Percentiles rank a stretch among this genome's conserved stretches.
These are phyloP conservation scores for Hyphopichia fennica DNA, from an alignment of 1,139 yeast genomes.

Conservation along the genomic window DNA sequence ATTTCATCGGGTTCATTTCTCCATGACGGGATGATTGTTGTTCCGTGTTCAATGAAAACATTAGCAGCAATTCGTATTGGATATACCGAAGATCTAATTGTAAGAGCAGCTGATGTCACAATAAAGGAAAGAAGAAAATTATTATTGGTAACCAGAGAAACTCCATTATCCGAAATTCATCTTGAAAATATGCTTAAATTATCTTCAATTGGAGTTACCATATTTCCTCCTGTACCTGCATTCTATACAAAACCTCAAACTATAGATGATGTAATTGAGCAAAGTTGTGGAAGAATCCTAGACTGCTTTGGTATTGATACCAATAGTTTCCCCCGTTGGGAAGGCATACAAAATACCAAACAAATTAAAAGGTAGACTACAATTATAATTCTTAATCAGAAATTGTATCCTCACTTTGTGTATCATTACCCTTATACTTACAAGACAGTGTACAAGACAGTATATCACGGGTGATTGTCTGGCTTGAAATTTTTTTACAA, in stretches of 20 bases:
- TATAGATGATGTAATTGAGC: conserved; percentile 15
- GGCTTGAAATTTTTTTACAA: neutral
- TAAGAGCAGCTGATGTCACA: conserved; percentile 20
- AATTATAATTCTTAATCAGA: neutral
- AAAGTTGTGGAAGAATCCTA: conserved; percentile 15
- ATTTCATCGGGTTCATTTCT: conserved; percentile 19
- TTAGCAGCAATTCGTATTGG: conserved; percentile 18
- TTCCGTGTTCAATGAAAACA: conserved; percentile 20
- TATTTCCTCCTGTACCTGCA: conserved; percentile 20
- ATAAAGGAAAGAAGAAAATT: conserved; percentile 16
- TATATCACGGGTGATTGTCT: too few relatives aligned
- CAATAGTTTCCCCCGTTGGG: conserved; percentile 16
- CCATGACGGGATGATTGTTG: conserved; percentile 21
- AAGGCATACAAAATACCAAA: conserved; percentile 8
- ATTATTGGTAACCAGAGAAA: conserved; percentile 16
- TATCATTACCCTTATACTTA: too few relatives aligned
- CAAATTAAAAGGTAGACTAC: neutral
- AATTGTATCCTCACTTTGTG: too few relatives aligned
- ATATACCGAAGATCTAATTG: conserved; percentile 17
- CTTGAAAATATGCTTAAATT: conserved; percentile 17
- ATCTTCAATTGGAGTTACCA: conserved; percentile 13
- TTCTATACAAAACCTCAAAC: conserved; percentile 16
- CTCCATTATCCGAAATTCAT: conserved; percentile 18
- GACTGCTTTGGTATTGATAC: conserved; percentile 16
- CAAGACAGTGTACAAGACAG: too few relatives aligned